Percentiles rank a stretch among this genome's conserved stretches.
Evolutionary conservation across 176 grass and related monocot species (phyloP).

Genomic region (Saccharum spontaneum): DNA sequence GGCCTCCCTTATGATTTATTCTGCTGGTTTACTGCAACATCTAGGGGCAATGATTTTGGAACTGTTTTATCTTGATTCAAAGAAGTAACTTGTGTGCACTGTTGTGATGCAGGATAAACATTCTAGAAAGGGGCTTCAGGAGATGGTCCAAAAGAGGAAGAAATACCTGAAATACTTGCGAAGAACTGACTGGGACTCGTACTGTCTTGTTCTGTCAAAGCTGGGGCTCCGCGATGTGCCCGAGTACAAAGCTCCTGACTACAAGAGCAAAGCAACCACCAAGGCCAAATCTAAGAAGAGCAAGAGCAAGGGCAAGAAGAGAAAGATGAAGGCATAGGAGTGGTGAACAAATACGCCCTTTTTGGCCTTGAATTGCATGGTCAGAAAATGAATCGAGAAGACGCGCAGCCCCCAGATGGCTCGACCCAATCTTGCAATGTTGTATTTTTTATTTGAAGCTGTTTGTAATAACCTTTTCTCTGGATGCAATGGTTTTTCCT

Average conservation of each 20-base stretch:
- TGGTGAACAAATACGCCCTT: not conserved
- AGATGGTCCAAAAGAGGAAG: slow-evolving; percentile 96
- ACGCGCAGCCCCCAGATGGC: not conserved
- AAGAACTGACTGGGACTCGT: slow-evolving; percentile 94
- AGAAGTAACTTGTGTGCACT: not conserved
- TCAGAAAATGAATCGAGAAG: slow-evolving; percentile 3
- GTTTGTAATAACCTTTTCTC: slow-evolving; percentile 40
- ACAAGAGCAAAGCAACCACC: slow-evolving; percentile 52
- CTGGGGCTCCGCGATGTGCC: slow-evolving; percentile 76
- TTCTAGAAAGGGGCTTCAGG: slow-evolving; percentile 82
- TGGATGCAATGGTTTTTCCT: not conserved
- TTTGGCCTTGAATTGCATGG: not conserved
- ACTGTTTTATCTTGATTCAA: not conserved
- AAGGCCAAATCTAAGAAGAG: slow-evolving; percentile 66
- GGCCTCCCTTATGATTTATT: not conserved
- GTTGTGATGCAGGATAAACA: slow-evolving; percentile 72
- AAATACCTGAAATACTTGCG: slow-evolving; percentile 89
- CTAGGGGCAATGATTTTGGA: not conserved
- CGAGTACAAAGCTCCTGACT: slow-evolving; percentile 73
- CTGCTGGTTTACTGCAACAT: not conserved
- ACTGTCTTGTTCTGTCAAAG: slow-evolving; percentile 80
- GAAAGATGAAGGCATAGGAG: slow-evolving; percentile 46
- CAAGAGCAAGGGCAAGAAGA: slow-evolving; percentile 41
- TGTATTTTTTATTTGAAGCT: slow-evolving; percentile 18
- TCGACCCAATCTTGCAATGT: not conserved